Evolutionary conservation across 352 stramenopile genomes (phyloP).

Genomic region (Phytophthora rubi): DNA sequence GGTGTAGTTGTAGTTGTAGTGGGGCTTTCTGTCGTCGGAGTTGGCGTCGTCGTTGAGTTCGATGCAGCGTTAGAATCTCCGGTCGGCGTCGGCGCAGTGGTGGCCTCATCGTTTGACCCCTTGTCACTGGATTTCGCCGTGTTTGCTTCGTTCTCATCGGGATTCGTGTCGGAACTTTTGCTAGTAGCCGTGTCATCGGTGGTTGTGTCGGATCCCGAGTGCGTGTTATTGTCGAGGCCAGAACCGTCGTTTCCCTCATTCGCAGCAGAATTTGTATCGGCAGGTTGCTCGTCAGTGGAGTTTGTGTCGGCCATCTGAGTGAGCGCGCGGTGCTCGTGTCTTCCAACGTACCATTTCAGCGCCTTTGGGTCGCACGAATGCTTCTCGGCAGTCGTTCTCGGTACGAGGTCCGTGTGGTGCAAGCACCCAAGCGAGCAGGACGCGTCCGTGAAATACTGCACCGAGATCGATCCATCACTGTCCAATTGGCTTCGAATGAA

Average conservation of each 20-base stretch:
- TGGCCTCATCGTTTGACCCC: neutral
- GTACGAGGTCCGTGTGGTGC: neutral
- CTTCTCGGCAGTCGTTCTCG: neutral
- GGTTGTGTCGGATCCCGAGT: neutral
- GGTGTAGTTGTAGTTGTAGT: neutral
- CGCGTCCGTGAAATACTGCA: neutral
- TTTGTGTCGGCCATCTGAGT: neutral
- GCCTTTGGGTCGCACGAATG: neutral
- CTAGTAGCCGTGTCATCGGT: neutral
- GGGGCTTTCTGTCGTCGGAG: neutral
- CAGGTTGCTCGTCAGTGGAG: neutral
- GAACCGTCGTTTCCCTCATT: neutral
- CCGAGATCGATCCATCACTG: neutral
- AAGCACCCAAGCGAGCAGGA: neutral
- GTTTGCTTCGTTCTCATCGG: neutral
- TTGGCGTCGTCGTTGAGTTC: neutral
- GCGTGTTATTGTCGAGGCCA: neutral
- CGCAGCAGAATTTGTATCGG: neutral
- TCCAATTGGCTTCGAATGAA: neutral
- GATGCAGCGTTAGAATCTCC: neutral
- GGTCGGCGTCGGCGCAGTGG: neutral
- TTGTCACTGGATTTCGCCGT: neutral
- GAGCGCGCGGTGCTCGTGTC: neutral
- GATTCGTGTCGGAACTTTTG: neutral
- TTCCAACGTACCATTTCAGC: neutral